Evolutionary conservation across 2,329 filamentous ascomycete species (phyloP), one percentile per base, ranked within the genome.

Genomic region (Helotiales sp.): DNA sequence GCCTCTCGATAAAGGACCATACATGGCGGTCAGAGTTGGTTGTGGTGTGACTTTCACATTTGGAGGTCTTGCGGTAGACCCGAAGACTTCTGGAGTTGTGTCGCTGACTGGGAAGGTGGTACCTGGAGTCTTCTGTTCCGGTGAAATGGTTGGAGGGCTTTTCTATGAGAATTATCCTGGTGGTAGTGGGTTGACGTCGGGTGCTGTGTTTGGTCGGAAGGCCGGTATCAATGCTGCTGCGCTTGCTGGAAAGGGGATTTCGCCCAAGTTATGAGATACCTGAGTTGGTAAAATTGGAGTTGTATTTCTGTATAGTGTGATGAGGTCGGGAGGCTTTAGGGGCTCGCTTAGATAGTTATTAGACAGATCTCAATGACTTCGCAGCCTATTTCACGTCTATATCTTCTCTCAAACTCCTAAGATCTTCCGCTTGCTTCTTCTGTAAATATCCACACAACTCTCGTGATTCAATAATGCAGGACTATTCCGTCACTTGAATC

Each of bases 1-100:
- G 5, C 79, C 85, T 0, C 64, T 89, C 7, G 76, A 79, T 34
- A 69, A 81, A 60, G 74, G 75, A 0, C 86, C 86, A 0, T 89
- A 84, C 64, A 70, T 86, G 24, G 86, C 86, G 1, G 80, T 89
- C 46, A 82, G 83, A 62, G 84, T 89, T 2, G 81, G 80, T 3
- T 84, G 83, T 46, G 86, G 87, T 1, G 79, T 89, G 15, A 88
- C 85, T 0, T 89, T 89, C 63, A 89, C 86, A 0, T 89, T 89
- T 72, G 86, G 85, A 1, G 85, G 86, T 0, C 70, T 89, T 6
- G 76, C 77, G 5, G 79, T 86, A 1, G 77, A 83, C 49, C 76
- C 82, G 0, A 69, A 81, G 24, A 85, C 81, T 0, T 77, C 79
- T 2, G 75, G 74, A 2, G 79, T 88, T 0, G 68, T 87, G 13